Percentiles rank a stretch among this genome's conserved stretches.
phyloP scores from a whole-genome alignment of 208 protist species.

The Leishmania turanica region DNA sequence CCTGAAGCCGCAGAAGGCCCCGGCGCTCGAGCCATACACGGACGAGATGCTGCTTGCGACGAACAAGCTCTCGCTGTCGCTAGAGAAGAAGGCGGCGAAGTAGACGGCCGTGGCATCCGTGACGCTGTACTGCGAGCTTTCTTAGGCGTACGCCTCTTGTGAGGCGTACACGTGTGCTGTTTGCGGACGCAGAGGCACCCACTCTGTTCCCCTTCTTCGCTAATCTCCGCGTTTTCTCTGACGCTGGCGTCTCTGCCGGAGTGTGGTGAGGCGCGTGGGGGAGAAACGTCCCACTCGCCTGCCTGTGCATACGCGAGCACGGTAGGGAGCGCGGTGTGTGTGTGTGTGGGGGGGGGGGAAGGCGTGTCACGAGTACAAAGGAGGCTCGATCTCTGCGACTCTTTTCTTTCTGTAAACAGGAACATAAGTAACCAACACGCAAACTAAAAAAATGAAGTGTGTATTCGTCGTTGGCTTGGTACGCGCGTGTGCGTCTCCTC shows the following conservation, averaged over 20 bases:
- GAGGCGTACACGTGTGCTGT: background rate
- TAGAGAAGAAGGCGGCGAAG: conserved; percentile 60
- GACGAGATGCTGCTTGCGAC: conserved; percentile 83
- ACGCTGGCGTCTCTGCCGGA: background rate
- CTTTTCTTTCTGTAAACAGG: conserved; percentile 14
- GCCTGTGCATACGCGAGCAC: background rate
- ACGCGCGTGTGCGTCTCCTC: background rate
- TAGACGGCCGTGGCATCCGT: background rate
- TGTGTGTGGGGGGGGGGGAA: background rate
- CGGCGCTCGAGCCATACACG: conserved; percentile 76
- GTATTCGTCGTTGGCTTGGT: background rate
- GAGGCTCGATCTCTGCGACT: conserved; percentile 7
- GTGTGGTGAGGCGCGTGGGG: background rate
- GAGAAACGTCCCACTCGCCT: background rate
- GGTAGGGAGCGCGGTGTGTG: too few relatives aligned
- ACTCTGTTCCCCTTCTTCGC: background rate
- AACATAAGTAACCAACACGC: conserved; percentile 19
- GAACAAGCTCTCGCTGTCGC: conserved; percentile 82
- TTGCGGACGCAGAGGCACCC: background rate
- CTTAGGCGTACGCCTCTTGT: background rate
- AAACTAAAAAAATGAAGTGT: conserved; percentile 16
- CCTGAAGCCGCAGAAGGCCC: conserved; percentile 85
- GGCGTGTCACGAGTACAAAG: background rate
- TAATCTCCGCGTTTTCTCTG: background rate
- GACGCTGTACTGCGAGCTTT: background rate